These are phyloP conservation scores for Termitomyces sp. DNA, from an alignment of 768 basidiomycete species.

Conservation along the genomic window DNA sequence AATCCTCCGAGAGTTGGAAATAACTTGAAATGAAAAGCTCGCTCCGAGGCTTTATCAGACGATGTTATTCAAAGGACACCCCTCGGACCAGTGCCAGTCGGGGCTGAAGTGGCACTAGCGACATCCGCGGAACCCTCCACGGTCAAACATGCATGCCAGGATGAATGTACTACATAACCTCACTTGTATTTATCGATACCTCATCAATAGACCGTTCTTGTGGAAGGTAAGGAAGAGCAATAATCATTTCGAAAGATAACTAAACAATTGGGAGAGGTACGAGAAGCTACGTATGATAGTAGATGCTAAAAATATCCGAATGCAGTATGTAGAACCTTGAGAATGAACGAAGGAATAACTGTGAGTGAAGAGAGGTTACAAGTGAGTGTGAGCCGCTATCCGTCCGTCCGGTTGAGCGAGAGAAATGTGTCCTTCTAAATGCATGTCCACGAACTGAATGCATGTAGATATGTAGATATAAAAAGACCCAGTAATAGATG, in stretches of 20 bases:
- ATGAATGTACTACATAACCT: neutral
- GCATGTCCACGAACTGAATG: neutral
- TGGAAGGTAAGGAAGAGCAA: constrained; percentile 2
- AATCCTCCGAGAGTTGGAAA: too few relatives aligned
- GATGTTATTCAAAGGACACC: neutral
- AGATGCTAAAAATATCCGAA: neutral
- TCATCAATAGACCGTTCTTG: too few relatives aligned
- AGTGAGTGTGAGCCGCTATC: constrained; percentile 9
- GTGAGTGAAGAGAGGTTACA: neutral
- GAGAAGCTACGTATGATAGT: neutral
- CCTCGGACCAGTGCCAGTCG: neutral
- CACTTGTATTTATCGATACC: neutral
- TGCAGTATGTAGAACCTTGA: neutral
- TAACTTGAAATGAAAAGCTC: neutral
- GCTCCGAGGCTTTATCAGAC: neutral
- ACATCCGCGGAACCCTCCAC: neutral
- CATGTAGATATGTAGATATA: neutral
- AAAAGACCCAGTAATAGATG: neutral
- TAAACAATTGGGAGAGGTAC: neutral
- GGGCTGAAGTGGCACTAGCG: neutral
- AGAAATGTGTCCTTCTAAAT: neutral
- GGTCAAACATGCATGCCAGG: neutral
- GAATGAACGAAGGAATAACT: neutral
- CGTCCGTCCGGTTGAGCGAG: neutral
- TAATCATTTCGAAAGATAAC: constrained; percentile 9